A percentile compares a stretch with the other conserved stretches of the same genome.
These are phyloP conservation scores for Xylaria curta DNA, from an alignment of 495 filamentous ascomycete species.

Conservation along the genomic window DNA sequence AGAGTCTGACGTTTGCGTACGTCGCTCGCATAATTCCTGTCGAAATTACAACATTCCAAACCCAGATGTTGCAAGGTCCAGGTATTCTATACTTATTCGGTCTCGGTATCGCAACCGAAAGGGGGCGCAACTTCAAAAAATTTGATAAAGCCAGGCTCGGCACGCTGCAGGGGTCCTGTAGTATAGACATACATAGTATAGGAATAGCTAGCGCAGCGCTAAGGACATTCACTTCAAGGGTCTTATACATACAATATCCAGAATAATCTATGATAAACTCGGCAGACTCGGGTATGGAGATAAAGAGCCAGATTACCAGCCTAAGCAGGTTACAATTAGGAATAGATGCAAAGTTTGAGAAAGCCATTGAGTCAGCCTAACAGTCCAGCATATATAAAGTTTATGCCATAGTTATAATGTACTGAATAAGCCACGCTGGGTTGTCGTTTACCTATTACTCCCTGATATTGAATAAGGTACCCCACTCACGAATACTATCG, in stretches of 20 bases:
- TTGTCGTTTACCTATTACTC: background rate
- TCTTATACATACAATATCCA: background rate
- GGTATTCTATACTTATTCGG: slow-evolving; percentile 9
- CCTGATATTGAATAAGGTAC: background rate
- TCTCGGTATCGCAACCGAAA: slow-evolving; percentile 7
- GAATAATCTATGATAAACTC: too few species aligned
- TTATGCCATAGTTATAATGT: background rate
- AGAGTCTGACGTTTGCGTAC: background rate
- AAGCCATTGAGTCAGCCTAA: background rate
- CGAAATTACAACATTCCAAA: background rate
- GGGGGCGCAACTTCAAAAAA: background rate
- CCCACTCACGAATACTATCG: background rate
- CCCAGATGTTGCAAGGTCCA: background rate
- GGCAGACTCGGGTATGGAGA: background rate
- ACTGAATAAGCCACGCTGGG: background rate
- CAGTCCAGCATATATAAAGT: background rate
- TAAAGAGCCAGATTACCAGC: background rate
- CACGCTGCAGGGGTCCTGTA: background rate
- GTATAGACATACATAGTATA: background rate
- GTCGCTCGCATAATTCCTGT: background rate
- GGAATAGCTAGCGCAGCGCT: slow-evolving; percentile 4
- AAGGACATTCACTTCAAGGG: background rate
- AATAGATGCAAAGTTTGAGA: background rate
- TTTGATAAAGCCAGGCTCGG: slow-evolving; percentile 16
- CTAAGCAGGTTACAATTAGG: background rate